These are phyloP conservation scores for Cyclotella distinguenda DNA, from an alignment of 108 stramenopile species.

Conservation along the genomic window DNA sequence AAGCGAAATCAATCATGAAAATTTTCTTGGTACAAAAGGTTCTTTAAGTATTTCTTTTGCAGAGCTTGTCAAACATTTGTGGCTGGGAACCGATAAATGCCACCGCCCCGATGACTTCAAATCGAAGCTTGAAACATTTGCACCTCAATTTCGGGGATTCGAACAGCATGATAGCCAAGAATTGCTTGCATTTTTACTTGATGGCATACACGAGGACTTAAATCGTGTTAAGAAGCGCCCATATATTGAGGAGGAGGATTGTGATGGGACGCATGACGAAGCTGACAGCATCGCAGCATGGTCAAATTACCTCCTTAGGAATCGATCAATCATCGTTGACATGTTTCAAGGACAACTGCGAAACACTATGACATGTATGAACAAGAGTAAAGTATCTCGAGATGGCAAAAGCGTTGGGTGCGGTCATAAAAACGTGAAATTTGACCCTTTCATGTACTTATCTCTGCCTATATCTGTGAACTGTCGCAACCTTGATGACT, in stretches of 20 bases:
- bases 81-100: slow-evolving; percentile 59
- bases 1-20: slow-evolving; percentile 86
- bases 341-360: slow-evolving; percentile 96
- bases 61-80: slow-evolving; percentile 78
- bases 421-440: slow-evolving; percentile 72
- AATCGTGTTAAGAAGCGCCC: slow-evolving; percentile 88
- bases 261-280: slow-evolving; percentile 78
- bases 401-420: slow-evolving; percentile 42
- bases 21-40: slow-evolving; percentile 83
- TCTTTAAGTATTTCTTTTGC: slow-evolving; percentile 82
- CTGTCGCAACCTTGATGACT: slow-evolving; percentile 61
- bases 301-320: slow-evolving; percentile 81
- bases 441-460: slow-evolving; percentile 96
- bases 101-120: slow-evolving; percentile 69
- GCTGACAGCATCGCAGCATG: slow-evolving; percentile 83
- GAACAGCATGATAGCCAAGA: slow-evolving; percentile 96
- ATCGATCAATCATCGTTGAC: slow-evolving; percentile 90
- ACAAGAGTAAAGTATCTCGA: slow-evolving; percentile 4
- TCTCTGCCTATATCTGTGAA: slow-evolving; percentile 72
- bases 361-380: slow-evolving; percentile 75
- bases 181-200: slow-evolving; percentile 80
- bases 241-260: slow-evolving; percentile 85
- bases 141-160: slow-evolving; percentile 87
- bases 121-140: slow-evolving; percentile 60
- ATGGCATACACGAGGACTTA: slow-evolving; percentile 93